These are phyloP conservation scores for Cryptococcus floricola DNA, from an alignment of 1,284 basidiomycete species.

Conservation along the genomic window DNA sequence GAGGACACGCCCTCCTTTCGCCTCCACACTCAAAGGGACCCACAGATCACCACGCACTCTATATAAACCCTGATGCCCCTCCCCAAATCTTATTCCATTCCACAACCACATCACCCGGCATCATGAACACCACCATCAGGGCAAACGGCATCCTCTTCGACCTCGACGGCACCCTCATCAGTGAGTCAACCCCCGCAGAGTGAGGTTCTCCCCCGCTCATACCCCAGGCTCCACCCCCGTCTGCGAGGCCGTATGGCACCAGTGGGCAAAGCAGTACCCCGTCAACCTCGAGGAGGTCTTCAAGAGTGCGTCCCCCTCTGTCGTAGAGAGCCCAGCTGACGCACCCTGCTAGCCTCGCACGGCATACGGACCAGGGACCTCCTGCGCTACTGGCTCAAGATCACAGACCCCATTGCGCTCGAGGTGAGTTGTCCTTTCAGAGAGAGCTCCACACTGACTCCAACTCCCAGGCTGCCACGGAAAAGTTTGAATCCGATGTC, in stretches of 20 bases:
- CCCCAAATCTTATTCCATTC: too few relatives aligned
- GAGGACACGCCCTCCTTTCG: neutral
- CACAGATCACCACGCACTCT: too few relatives aligned
- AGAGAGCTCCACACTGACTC: neutral
- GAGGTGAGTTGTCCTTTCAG: conserved; percentile 49
- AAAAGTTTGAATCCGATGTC: conserved; percentile 44
- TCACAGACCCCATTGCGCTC: conserved; percentile 58
- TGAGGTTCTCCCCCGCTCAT: too few relatives aligned
- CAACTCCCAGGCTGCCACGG: conserved; percentile 16
- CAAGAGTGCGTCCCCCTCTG: conserved; percentile 23
- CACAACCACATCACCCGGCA: neutral
- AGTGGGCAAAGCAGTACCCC: conserved; percentile 35
- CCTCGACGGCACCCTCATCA: conserved; percentile 3
- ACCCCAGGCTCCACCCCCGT: conserved; percentile 38
- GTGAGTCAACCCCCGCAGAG: too few relatives aligned
- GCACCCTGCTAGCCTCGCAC: conserved; percentile 62
- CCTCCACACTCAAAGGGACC: too few relatives aligned
- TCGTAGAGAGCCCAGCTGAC: neutral
- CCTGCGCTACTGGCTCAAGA: conserved; percentile 61
- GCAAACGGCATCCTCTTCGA: neutral
- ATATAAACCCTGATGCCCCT: too few relatives aligned
- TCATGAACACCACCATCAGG: neutral
- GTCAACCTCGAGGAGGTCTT: conserved; percentile 42
- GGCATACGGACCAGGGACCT: conserved; percentile 68
- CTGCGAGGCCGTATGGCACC: conserved; percentile 41